Base-by-base conservation (phyloP, 805 yeast genomes). In the Lachancea waltii region DNA sequence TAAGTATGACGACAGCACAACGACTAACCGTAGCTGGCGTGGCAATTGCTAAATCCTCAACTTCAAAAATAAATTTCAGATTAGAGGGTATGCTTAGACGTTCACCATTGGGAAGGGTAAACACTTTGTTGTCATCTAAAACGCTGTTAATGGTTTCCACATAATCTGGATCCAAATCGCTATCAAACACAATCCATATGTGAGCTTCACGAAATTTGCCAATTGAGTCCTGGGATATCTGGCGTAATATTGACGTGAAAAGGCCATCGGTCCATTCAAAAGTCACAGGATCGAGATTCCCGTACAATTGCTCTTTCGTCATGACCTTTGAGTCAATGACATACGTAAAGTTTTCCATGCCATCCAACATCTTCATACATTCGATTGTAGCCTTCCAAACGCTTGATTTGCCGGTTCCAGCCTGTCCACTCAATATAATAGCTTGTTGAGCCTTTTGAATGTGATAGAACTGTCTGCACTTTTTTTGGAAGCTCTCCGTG, bases 141-240 rank as follows among this genome's bases (percentile, higher is more conserved):
- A 87, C 92, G 63, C 95, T 82, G 63, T 90, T 90, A 46, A 90
- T 64, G 40, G 82, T 81, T 51, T 90, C 97, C 1, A 85, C 85
- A 95, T 97, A 90, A 27, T 76, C 79, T 0, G 97, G 97, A 54
- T 90, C 97, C 24, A 90, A 74, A 49, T 86, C 95, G 27, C 97
- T 94, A 60, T 90, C 97, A 53, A 90, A 83, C 0, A 89, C 70
- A 42, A 90, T 70, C 92, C 95, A 87, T 11, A 78, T 69, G 30
- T 82, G 63, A 11, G 72, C 47, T 44, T 79, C 79, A 3, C 69
- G 72, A 7, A 25, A 33, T 6, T 30, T 16, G 11, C 37, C 42
- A 4, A 30, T 14, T 5, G 30, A 7, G 15, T 42, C 45, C 3
- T 58, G 58, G 19, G 54, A 55, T 0, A 81, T 69, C 36, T 65